phyloP scores from a whole-genome alignment of 768 basidiomycete species.

The Leccinum broughii region DNA sequence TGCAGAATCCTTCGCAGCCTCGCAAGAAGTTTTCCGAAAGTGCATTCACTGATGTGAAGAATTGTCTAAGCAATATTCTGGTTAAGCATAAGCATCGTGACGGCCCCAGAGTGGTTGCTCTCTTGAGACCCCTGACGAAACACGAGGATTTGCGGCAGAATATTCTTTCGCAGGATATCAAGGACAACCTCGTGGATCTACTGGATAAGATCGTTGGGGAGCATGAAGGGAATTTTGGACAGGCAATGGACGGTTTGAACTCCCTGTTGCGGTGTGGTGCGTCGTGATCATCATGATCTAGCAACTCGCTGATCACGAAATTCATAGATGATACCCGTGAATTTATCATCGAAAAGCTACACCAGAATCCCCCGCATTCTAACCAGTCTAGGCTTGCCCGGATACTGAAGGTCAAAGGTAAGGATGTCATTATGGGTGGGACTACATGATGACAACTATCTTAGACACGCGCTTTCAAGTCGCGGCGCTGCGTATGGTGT shows the following conservation, averaged over 20 bases:
- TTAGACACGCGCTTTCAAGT: slow-evolving; percentile 15
- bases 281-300: background rate
- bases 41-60: slow-evolving; percentile 14
- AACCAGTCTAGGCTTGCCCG: slow-evolving; percentile 7
- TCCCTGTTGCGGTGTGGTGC: slow-evolving; percentile 20
- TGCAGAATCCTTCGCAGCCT: background rate
- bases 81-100: slow-evolving; percentile 18
- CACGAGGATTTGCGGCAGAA: slow-evolving; percentile 15
- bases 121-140: slow-evolving; percentile 22
- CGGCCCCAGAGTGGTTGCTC: slow-evolving; percentile 23
- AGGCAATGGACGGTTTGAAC: slow-evolving; percentile 25
- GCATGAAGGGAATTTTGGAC: slow-evolving; percentile 11
- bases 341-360: background rate
- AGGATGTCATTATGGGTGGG: background rate
- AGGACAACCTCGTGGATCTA: slow-evolving; percentile 14
- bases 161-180: slow-evolving; percentile 17
- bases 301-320: background rate
- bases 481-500: slow-evolving; percentile 20
- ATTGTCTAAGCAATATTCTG: slow-evolving; percentile 14
- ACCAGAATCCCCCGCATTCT: background rate
- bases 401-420: slow-evolving; percentile 20
- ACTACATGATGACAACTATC: background rate
- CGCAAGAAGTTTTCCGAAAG: background rate
- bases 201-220: slow-evolving; percentile 14
- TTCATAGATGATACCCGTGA: slow-evolving; percentile 13